Conservation (phyloP, 164 flowering plant species). For the Magnolia kwangsiensis region DNA sequence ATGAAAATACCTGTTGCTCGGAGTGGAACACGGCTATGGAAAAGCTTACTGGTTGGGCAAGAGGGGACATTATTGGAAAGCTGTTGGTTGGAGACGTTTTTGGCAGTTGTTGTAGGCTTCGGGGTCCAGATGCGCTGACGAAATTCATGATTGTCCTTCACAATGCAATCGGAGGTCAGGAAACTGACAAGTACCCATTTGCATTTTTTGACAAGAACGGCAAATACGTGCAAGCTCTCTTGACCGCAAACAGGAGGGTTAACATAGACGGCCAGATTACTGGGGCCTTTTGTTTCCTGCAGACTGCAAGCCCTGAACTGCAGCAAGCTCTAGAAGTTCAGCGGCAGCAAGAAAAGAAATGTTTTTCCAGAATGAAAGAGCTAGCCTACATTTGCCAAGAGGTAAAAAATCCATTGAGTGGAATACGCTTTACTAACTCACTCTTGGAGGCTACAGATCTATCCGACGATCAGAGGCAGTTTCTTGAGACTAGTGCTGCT, state of each 20-base stretch:
- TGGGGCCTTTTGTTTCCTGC: slow-evolving; percentile 96
- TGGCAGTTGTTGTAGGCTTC: slow-evolving; percentile 83
- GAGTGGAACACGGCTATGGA: slow-evolving; percentile 99
- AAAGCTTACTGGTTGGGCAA: slow-evolving; percentile 84
- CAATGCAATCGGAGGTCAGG: slow-evolving; percentile 82
- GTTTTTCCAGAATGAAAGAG: slow-evolving; percentile 75
- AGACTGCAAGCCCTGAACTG: slow-evolving; percentile 84
- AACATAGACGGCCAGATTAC: slow-evolving; percentile 67
- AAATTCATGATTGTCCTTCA: slow-evolving; percentile 90
- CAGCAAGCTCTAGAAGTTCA: slow-evolving; percentile 76
- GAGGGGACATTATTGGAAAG: slow-evolving; percentile 69
- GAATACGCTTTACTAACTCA: slow-evolving; percentile 73
- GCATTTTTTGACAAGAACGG: slow-evolving; percentile 71
- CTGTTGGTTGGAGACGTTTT: slow-evolving; percentile 90
- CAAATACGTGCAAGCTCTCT: slow-evolving; percentile 73
- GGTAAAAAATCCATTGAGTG: slow-evolving; percentile 81
- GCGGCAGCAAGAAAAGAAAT: slow-evolving; percentile 67
- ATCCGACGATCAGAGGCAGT: slow-evolving; percentile 87
- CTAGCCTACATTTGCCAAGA: slow-evolving; percentile 90
- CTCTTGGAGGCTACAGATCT: slow-evolving; percentile 73
- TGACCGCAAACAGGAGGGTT: slow-evolving; percentile 91
- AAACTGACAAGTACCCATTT: slow-evolving; percentile 72
- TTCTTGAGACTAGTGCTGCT: slow-evolving; percentile 85
- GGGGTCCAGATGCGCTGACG: slow-evolving; percentile 85
- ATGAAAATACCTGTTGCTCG: slow-evolving; percentile 86